Conservation (phyloP, 31 red algal species). For the Porphyra umbilicalis region DNA sequence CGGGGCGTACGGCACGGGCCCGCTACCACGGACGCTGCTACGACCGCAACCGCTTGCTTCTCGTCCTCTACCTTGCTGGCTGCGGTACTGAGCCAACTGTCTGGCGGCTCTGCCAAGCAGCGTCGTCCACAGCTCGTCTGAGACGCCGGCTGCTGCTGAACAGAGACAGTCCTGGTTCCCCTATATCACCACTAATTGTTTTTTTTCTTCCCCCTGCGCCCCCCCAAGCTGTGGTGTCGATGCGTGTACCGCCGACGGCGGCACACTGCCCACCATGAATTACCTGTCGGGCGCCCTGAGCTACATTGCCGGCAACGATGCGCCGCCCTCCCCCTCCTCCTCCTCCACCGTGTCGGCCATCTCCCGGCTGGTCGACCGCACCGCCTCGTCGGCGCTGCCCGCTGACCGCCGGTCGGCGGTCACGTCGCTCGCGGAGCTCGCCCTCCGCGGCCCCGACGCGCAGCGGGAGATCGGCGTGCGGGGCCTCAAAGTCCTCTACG, state of each 20-base stretch:
- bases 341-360: slow-evolving; percentile 16
- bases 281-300: slow-evolving; percentile 79
- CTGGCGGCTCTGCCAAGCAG: too few species aligned
- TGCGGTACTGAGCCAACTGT: too few species aligned
- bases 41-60: too few species aligned
- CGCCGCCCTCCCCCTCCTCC: slow-evolving; percentile 6
- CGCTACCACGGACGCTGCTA: too few species aligned
- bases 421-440: slow-evolving; percentile 36
- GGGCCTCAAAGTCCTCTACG: slow-evolving; percentile 57
- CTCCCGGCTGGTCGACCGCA: slow-evolving; percentile 71
- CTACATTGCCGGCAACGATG: slow-evolving; percentile 82
- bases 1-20: too few species aligned
- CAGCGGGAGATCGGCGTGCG: slow-evolving; percentile 55
- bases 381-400: slow-evolving; percentile 67
- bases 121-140: too few species aligned
- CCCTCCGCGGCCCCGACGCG: slow-evolving; percentile 30
- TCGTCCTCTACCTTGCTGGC: too few species aligned
- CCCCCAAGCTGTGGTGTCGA: not conserved
- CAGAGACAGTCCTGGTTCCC: too few species aligned
- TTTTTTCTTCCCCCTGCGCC: not conserved
- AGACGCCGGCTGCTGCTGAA: too few species aligned
- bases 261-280: slow-evolving; percentile 47
- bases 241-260: not conserved
- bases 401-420: slow-evolving; percentile 75
- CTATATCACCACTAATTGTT: too few species aligned